A percentile compares a stretch with the other conserved stretches of the same genome.
Conservation (phyloP, 495 filamentous ascomycete genomes). For the Letharia columbiana region DNA sequence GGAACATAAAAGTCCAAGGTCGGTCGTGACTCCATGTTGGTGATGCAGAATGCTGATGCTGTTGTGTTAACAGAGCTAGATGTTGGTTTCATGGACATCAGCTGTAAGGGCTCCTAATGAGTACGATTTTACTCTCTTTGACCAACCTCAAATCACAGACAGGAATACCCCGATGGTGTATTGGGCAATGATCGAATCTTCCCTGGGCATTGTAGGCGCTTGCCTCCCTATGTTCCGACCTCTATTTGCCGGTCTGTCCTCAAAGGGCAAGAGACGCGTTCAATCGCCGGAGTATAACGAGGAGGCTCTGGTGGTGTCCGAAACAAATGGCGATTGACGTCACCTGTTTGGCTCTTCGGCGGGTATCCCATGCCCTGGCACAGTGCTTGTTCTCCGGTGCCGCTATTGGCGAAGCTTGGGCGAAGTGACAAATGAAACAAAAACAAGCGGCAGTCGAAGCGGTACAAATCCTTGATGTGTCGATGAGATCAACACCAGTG, state of each 20-base stretch:
- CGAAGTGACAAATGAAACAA: too few relatives aligned
- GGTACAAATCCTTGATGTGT: too few relatives aligned
- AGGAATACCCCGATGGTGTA: not conserved
- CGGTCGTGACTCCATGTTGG: not conserved
- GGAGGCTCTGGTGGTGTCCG: not conserved
- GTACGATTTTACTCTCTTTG: too few relatives aligned
- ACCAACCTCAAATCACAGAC: not conserved
- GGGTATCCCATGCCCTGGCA: too few relatives aligned
- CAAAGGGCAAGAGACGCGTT: not conserved
- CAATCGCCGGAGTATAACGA: not conserved
- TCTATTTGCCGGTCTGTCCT: not conserved
- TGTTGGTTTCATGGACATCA: not conserved
- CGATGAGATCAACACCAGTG: too few relatives aligned
- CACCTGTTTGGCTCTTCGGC: too few relatives aligned
- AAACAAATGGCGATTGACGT: too few relatives aligned
- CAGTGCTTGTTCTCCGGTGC: too few relatives aligned
- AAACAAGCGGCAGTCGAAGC: too few relatives aligned
- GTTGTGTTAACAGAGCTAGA: not conserved
- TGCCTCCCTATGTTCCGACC: constrained; percentile 5
- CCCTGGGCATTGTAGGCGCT: not conserved
- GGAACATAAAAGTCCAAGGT: not conserved
- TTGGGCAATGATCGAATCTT: constrained; percentile 2
- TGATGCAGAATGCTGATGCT: not conserved
- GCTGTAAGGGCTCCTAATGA: not conserved
- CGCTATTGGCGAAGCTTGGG: too few relatives aligned